These are phyloP conservation scores for Sclerotinia trifoliorum DNA, from an alignment of 2,329 filamentous ascomycete genomes.

Conservation along the genomic window DNA sequence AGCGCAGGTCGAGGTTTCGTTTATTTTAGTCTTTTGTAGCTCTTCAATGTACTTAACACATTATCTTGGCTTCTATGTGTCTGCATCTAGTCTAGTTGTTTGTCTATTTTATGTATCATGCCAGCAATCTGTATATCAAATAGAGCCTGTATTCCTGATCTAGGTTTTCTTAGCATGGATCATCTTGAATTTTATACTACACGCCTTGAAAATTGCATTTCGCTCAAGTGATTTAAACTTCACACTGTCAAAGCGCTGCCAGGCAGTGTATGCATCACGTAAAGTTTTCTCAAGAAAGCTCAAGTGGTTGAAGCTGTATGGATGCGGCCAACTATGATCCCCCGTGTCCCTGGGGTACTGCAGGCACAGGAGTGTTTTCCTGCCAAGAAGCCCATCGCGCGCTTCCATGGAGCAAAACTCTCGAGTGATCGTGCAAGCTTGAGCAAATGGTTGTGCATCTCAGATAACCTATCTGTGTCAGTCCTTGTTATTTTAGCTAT, in stretches of 20 bases:
- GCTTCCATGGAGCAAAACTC: constrained; percentile 2
- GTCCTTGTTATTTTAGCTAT: too few species aligned
- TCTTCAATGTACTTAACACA: constrained; percentile 17
- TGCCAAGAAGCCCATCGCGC: neutral
- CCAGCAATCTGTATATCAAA: constrained; percentile 16
- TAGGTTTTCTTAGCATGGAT: neutral
- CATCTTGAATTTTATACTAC: neutral
- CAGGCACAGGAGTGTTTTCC: neutral
- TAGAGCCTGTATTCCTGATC: constrained; percentile 3
- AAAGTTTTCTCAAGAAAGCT: too few species aligned
- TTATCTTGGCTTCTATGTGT: constrained; percentile 3
- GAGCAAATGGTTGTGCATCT: neutral
- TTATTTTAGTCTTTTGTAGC: neutral
- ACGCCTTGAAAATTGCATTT: constrained; percentile 14
- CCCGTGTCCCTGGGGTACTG: too few species aligned
- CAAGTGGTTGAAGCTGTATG: neutral
- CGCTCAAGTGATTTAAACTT: neutral
- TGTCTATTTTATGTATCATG: constrained; percentile 39
- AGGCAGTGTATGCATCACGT: too few species aligned
- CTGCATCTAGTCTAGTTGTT: constrained; percentile 39
- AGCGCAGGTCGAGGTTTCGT: neutral
- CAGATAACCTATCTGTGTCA: neutral
- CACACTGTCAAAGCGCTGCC: too few species aligned
- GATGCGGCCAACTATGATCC: neutral
- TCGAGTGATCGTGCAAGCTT: neutral